phyloP scores from a whole-genome alignment of 768 basidiomycete genomes.

The Cystofilobasidium bisporidii region DNA sequence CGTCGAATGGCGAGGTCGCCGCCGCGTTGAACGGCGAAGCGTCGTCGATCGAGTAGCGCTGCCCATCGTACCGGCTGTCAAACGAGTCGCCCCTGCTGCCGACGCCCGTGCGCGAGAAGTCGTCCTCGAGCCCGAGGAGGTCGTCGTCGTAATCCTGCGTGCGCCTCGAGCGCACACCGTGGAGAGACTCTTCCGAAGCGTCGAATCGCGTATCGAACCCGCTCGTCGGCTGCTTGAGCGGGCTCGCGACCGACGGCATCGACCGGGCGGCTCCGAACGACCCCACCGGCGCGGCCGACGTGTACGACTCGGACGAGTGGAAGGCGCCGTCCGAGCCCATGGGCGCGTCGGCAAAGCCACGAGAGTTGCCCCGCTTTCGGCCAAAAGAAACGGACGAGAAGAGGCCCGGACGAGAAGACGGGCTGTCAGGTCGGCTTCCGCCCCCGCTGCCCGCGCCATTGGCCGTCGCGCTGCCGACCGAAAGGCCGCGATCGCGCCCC shows the following conservation, averaged over 20 bases:
- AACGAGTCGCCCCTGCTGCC: not conserved
- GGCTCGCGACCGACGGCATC: not conserved
- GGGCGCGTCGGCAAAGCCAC: not conserved
- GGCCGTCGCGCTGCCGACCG: slow-evolving; percentile 12
- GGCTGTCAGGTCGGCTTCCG: slow-evolving; percentile 4
- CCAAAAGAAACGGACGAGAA: slow-evolving; percentile 22
- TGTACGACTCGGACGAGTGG: slow-evolving; percentile 6
- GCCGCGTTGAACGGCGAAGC: too few relatives aligned
- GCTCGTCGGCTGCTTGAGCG: not conserved
- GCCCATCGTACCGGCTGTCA: not conserved
- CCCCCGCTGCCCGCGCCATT: not conserved
- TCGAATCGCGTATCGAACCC: not conserved
- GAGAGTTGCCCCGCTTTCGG: slow-evolving; percentile 14
- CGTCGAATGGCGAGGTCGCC: not conserved
- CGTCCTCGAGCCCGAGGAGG: not conserved
- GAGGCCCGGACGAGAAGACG: slow-evolving; percentile 7
- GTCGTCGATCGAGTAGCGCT: slow-evolving; percentile 4
- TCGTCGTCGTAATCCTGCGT: not conserved
- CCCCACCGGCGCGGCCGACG: not conserved
- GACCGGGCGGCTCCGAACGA: not conserved
- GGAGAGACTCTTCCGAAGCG: too few relatives aligned
- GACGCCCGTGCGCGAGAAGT: not conserved
- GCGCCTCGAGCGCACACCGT: too few relatives aligned
- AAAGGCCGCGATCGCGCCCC: slow-evolving; percentile 14
- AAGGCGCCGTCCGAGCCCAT: not conserved